Evolutionary conservation across 2,329 filamentous ascomycete genomes (phyloP).

Genomic region (Phialocephala subalpina): DNA sequence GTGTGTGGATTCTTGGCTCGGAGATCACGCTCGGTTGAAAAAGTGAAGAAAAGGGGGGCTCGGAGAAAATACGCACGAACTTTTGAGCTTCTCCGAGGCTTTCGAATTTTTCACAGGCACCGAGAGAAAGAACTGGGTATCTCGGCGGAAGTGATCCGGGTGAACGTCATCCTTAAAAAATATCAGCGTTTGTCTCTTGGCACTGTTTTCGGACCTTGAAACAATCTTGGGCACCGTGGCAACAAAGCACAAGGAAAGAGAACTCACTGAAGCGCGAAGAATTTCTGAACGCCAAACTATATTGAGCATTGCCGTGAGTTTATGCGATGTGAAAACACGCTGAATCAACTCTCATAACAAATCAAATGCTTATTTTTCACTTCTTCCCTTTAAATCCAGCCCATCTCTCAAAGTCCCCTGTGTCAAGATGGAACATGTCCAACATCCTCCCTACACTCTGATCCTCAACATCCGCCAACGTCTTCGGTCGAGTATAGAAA

Average conservation of each 20-base stretch:
- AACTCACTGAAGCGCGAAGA: not conserved
- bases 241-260: not conserved
- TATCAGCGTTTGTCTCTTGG: too few species aligned
- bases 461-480: conserved; percentile 51
- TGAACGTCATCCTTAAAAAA: too few species aligned
- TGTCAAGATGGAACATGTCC: conserved; percentile 53
- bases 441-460: conserved; percentile 57
- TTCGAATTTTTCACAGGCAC: not conserved
- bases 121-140: not conserved
- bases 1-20: not conserved
- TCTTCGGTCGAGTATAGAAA: conserved; percentile 51
- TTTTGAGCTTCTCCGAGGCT: not conserved
- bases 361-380: not conserved
- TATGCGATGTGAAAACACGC: not conserved
- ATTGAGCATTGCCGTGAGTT: not conserved
- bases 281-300: not conserved
- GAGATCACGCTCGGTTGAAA: not conserved
- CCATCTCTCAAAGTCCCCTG: conserved; percentile 50
- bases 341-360: not conserved
- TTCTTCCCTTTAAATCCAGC: conserved; percentile 36
- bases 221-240: too few species aligned
- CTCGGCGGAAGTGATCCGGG: too few species aligned
- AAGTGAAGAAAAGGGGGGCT: not conserved
- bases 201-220: too few species aligned
- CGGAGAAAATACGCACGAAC: not conserved